These are phyloP conservation scores for Chlorella sorokiniana DNA, from an alignment of 139 green algal genomes.

Conservation along the genomic window DNA sequence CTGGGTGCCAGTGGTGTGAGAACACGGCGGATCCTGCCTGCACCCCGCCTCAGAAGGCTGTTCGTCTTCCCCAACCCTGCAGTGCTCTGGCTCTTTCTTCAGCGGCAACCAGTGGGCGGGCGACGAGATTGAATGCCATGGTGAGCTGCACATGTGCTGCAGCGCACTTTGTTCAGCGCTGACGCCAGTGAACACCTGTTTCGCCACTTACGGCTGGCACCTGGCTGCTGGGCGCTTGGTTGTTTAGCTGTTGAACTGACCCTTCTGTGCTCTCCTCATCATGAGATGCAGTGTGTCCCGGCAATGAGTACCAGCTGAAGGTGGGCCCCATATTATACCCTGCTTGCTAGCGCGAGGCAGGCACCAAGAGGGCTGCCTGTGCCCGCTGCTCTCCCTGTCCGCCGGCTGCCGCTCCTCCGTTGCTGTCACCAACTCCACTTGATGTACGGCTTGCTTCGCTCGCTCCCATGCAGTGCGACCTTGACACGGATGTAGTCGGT, in stretches of 20 bases:
- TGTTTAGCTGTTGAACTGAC: no score
- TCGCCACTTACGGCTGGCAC: no score
- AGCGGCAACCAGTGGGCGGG: conserved; percentile 17
- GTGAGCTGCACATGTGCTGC: background rate
- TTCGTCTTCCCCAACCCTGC: background rate
- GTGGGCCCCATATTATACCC: background rate
- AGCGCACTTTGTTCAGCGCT: no score
- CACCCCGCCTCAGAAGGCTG: background rate
- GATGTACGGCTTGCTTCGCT: background rate
- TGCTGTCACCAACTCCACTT: background rate
- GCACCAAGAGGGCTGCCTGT: background rate
- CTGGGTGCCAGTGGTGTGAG: no score
- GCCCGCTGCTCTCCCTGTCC: no score
- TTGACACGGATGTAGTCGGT: conserved; percentile 3
- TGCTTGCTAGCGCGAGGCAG: background rate
- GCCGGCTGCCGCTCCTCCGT: no score
- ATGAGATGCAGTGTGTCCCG: background rate
- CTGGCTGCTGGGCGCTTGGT: no score
- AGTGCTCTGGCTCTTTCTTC: conserved; percentile 5
- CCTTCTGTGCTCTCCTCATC: background rate
- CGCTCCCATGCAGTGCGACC: conserved; percentile 5
- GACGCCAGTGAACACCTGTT: no score
- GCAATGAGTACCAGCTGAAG: conserved; percentile 19
- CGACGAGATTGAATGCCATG: conserved; percentile 13
- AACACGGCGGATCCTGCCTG: background rate